These are phyloP conservation scores for Cokeromyces recurvatus DNA, from an alignment of 371 early-diverging fungal species.

Conservation along the genomic window DNA sequence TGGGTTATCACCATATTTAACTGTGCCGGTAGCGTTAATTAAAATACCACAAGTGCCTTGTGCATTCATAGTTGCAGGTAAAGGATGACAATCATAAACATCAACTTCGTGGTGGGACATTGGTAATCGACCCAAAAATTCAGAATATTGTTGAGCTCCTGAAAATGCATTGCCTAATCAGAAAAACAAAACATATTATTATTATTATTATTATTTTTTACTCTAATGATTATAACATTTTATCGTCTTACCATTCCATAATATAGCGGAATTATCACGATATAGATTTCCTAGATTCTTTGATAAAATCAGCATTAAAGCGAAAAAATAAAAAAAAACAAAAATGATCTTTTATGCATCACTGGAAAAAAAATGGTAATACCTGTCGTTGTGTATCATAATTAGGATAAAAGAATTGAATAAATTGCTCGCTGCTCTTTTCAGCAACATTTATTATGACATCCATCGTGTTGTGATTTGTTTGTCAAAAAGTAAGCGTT, in stretches of 20 bases:
- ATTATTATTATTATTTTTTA: too few relatives aligned
- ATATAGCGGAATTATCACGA: constrained; percentile 61
- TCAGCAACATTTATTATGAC: constrained; percentile 26
- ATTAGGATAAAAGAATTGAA: constrained; percentile 57
- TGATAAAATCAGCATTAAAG: too few relatives aligned
- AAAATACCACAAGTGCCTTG: constrained; percentile 49
- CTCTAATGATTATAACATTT: too few relatives aligned
- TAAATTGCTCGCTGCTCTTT: constrained; percentile 56
- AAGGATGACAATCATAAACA: constrained; percentile 65
- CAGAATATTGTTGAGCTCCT: constrained; percentile 53
- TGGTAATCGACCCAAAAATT: constrained; percentile 56
- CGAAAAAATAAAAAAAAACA: not conserved
- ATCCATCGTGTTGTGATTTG: too few relatives aligned
- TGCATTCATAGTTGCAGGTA: constrained; percentile 40
- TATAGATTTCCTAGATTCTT: constrained; percentile 58
- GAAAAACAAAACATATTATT: not conserved
- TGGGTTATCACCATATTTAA: constrained; percentile 57
- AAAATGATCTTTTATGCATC: not conserved
- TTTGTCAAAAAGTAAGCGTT: too few relatives aligned
- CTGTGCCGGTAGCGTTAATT: constrained; percentile 53
- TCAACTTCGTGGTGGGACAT: constrained; percentile 56
- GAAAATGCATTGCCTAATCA: constrained; percentile 49
- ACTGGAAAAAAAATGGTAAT: too few relatives aligned
- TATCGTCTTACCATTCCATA: constrained; percentile 73
- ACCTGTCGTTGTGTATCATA: constrained; percentile 64